phyloP scores from a whole-genome alignment of 306 rosid genomes.

The Casuarina glauca region DNA sequence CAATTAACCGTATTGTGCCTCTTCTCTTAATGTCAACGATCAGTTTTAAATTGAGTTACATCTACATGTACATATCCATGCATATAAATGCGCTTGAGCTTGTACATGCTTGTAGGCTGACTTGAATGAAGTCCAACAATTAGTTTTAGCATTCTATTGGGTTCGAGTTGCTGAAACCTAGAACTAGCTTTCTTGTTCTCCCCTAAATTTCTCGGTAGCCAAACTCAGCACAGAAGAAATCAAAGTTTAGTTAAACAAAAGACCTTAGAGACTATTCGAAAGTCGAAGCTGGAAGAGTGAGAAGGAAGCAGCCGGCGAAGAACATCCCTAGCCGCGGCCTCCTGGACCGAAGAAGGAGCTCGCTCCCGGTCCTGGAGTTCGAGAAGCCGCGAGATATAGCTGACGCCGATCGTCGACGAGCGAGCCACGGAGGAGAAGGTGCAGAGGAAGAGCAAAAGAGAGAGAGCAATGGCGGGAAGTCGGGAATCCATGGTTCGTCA shows the following conservation, averaged over 20 bases:
- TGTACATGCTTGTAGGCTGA: background rate
- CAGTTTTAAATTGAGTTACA: background rate
- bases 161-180: background rate
- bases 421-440: conserved; percentile 7
- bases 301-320: conserved; percentile 77
- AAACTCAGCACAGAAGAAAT: background rate
- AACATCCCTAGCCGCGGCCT: conserved; percentile 66
- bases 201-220: background rate
- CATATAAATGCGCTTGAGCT: background rate
- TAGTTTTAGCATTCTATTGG: background rate
- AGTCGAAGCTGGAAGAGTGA: conserved; percentile 62
- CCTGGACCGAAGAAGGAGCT: conserved; percentile 56
- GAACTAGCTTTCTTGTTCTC: background rate
- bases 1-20: background rate
- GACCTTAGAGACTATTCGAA: conserved; percentile 64
- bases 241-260: background rate
- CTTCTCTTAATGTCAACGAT: background rate
- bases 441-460: conserved; percentile 15
- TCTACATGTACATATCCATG: background rate
- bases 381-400: conserved; percentile 58
- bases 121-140: background rate
- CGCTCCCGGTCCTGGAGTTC: conserved; percentile 69
- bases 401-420: conserved; percentile 48
- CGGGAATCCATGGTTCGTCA: conserved; percentile 30
- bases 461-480: conserved; percentile 43